These are phyloP conservation scores for Phenoliferia sp. DNA, from an alignment of 1,284 basidiomycete species.

Conservation along the genomic window DNA sequence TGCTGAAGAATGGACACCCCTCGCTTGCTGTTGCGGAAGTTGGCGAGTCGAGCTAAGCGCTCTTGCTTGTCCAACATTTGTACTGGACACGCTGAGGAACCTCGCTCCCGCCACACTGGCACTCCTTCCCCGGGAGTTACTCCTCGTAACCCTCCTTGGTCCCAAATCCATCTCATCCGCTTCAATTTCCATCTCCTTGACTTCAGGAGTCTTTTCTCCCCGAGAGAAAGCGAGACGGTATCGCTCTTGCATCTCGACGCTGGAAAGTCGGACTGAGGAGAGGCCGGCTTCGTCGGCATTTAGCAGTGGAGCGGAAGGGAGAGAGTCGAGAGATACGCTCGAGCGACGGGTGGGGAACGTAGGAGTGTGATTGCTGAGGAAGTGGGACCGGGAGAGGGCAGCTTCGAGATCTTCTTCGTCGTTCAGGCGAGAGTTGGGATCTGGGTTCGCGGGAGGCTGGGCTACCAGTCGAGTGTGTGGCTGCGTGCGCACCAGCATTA, in stretches of 20 bases:
- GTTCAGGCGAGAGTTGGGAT: constrained; percentile 14
- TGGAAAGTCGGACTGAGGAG: constrained; percentile 11
- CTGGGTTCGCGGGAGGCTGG: constrained; percentile 11
- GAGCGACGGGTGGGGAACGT: background rate
- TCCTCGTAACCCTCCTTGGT: constrained; percentile 4
- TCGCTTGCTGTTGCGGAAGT: too few relatives aligned
- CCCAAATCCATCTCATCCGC: constrained; percentile 25
- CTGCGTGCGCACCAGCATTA: background rate
- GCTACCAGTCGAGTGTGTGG: constrained; percentile 11
- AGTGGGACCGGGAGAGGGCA: constrained; percentile 2
- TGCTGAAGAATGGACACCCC: too few relatives aligned
- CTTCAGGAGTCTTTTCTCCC: constrained; percentile 8
- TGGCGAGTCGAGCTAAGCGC: too few relatives aligned
- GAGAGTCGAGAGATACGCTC: background rate
- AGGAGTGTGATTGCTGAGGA: background rate
- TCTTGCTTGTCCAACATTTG: too few relatives aligned
- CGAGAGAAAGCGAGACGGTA: constrained; percentile 23
- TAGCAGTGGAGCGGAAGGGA: constrained; percentile 11
- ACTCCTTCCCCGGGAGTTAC: too few relatives aligned
- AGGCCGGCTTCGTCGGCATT: constrained; percentile 24
- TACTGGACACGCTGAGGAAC: too few relatives aligned
- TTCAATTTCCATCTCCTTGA: constrained; percentile 14
- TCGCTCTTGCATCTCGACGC: constrained; percentile 24
- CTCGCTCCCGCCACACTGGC: too few relatives aligned
- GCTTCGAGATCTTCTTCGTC: constrained; percentile 15